Base-by-base conservation (phyloP, 2,329 filamentous ascomycete genomes). In the Cercospora sp. region DNA sequence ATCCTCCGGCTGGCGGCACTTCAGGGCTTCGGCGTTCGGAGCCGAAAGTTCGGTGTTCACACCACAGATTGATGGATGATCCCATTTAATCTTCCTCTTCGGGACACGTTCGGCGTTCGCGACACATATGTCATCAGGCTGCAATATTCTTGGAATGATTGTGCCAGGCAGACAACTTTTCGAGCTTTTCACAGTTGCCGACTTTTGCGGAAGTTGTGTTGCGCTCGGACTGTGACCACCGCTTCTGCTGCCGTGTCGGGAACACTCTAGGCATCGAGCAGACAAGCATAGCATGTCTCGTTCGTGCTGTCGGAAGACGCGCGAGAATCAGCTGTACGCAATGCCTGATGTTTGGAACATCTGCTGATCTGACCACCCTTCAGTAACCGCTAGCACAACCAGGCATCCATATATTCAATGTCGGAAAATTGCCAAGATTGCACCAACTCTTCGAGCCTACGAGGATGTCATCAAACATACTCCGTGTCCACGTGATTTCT, bases 21-120 rank as follows among this genome's bases (percentile, higher is more conserved):
- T 42, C 57, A 23, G n/a, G 18, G 33, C 31, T 57, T 57, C 60
- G 40, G 60, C 42, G 40, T 62, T 62, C 60, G 60, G 60, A 48
- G 18, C 60, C 40, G 60, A 33, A 62, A 60, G 20, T 26, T 20
- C 58, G 36, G 30, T 42, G 33, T 36, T 26, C 33, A n/a, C 36
- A 31, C 20, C 31, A 33, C 12, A n/a, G 28, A 7, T 3, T 3
- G 3, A 40, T 18, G 10, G 18, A 13, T 60, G 33, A 57, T 57
- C 23, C 3, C 10, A 23, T 55, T 3, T 36, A 16, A 62, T 40
- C 60, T 62, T 1, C 60, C 60, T 30, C 9, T 62, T 62, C 7
- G n/a, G 40, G 42, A 28, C 36, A 33, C 3, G 7, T 4, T 62
- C 60, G 60, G 40, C 4, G 20, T 62, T 62, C 40, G 5, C 13